Evolutionary conservation across 805 yeast genomes (phyloP).

Genomic region (Hanseniaspora valbyensis): DNA sequence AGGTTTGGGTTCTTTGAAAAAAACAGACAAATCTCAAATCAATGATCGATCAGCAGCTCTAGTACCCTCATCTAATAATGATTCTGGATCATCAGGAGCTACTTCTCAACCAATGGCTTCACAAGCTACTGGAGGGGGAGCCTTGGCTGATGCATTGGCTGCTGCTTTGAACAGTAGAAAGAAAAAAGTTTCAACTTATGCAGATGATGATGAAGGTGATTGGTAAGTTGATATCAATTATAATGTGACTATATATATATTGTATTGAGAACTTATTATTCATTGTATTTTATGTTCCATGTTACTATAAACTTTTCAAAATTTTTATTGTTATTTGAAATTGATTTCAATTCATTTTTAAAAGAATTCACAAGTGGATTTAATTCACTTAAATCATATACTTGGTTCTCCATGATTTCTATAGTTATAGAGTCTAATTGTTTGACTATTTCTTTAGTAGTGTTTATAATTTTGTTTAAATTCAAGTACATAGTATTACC

Average conservation of each 20-base stretch:
- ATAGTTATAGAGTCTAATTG: slow-evolving; percentile 1
- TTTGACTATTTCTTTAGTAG: slow-evolving; percentile 1
- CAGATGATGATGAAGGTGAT: slow-evolving; percentile 72
- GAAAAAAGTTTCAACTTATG: slow-evolving; percentile 67
- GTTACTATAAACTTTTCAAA: slow-evolving; percentile 26
- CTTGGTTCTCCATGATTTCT: slow-evolving; percentile 10
- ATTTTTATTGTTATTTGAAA: slow-evolving; percentile 6
- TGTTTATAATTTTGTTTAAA: not conserved
- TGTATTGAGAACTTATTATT: not conserved
- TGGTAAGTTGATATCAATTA: too few species aligned
- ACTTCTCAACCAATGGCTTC: slow-evolving; percentile 13
- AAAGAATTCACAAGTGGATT: not conserved
- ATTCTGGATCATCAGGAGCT: not conserved
- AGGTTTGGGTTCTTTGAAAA: slow-evolving; percentile 56
- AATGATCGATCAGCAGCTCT: slow-evolving; percentile 67
- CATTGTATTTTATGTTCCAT: slow-evolving; percentile 28
- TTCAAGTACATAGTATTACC: slow-evolving; percentile 6
- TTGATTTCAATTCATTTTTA: slow-evolving; percentile 3
- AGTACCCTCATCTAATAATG: slow-evolving; percentile 53
- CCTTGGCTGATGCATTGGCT: slow-evolving; percentile 76
- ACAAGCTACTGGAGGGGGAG: slow-evolving; percentile 41
- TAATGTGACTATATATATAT: not conserved
- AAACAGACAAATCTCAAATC: slow-evolving; percentile 71
- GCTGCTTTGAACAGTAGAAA: slow-evolving; percentile 77
- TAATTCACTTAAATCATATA: not conserved